Percentiles rank a stretch among this genome's conserved stretches.
Conservation (phyloP, 176 grass and related monocot species). For the Musa troglodytarum region DNA sequence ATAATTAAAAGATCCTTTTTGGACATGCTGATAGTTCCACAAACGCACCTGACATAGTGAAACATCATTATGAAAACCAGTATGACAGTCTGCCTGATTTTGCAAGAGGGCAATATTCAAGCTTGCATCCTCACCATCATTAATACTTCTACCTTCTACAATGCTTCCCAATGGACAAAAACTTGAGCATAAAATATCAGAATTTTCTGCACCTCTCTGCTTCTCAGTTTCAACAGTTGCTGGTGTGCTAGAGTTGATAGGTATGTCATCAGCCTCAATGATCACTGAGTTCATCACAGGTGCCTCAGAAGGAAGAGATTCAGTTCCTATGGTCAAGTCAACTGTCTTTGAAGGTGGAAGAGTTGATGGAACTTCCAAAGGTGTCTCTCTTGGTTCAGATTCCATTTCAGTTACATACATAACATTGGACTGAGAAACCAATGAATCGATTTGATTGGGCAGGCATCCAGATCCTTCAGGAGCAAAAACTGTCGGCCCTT, state of each 20-base stretch:
- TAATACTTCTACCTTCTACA: constrained; percentile 8
- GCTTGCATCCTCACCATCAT: constrained; percentile 21
- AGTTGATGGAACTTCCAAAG: background rate
- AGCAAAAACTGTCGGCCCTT: background rate
- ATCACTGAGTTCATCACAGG: constrained; percentile 1
- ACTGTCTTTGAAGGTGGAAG: background rate
- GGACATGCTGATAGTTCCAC: background rate
- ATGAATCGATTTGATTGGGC: background rate
- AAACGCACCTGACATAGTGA: constrained; percentile 26
- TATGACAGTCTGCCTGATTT: constrained; percentile 17
- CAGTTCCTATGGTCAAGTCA: constrained; percentile 1
- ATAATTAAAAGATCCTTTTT: background rate
- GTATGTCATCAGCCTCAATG: background rate
- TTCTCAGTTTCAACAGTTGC: constrained; percentile 22
- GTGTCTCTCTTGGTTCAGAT: background rate
- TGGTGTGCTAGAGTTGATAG: constrained; percentile 13
- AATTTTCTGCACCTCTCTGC: constrained; percentile 12
- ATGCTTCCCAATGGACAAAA: background rate
- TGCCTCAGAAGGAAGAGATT: background rate
- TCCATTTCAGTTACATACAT: background rate
- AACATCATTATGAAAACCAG: constrained; percentile 16
- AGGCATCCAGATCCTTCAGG: background rate
- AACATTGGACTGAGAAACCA: background rate
- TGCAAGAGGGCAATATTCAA: background rate
- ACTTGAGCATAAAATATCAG: constrained; percentile 13